Percentiles rank a stretch among this genome's conserved stretches.
Conservation (phyloP, 371 early-diverging fungal genomes). For the Mortierella sp. region DNA sequence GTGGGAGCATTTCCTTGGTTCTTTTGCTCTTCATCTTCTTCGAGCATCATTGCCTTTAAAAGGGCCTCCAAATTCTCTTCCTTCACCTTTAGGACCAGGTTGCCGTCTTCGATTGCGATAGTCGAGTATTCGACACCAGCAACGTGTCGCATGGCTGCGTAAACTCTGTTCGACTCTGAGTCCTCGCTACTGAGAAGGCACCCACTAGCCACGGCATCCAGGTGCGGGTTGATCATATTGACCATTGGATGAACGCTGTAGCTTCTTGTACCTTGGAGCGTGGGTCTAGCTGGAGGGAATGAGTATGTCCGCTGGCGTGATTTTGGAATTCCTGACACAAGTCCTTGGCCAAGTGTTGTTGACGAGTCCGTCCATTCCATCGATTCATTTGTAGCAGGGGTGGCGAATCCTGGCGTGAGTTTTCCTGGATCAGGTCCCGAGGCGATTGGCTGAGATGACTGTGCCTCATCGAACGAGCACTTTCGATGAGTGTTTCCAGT, state of each 20-base stretch:
- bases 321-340: constrained; percentile 5
- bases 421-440: background rate
- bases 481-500: constrained; percentile 42
- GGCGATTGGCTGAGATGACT: background rate
- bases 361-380: constrained; percentile 18
- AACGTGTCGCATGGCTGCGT: constrained; percentile 47
- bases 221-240: constrained; percentile 48
- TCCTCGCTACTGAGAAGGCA: constrained; percentile 32
- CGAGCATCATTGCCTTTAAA: constrained; percentile 19
- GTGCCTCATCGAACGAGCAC: constrained; percentile 41
- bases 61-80: constrained; percentile 27
- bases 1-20: background rate
- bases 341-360: constrained; percentile 18
- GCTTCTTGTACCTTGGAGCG: constrained; percentile 11
- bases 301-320: constrained; percentile 51
- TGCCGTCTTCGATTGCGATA: constrained; percentile 43
- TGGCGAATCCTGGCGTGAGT: constrained; percentile 1
- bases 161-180: constrained; percentile 10
- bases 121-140: constrained; percentile 46
- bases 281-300: constrained; percentile 47
- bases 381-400: background rate
- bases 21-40: constrained; percentile 4
- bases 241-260: constrained; percentile 15
- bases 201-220: constrained; percentile 47
- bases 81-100: constrained; percentile 47